Evolutionary conservation across 441 rosid genomes (phyloP).

Genomic region (Brassica balearica): DNA sequence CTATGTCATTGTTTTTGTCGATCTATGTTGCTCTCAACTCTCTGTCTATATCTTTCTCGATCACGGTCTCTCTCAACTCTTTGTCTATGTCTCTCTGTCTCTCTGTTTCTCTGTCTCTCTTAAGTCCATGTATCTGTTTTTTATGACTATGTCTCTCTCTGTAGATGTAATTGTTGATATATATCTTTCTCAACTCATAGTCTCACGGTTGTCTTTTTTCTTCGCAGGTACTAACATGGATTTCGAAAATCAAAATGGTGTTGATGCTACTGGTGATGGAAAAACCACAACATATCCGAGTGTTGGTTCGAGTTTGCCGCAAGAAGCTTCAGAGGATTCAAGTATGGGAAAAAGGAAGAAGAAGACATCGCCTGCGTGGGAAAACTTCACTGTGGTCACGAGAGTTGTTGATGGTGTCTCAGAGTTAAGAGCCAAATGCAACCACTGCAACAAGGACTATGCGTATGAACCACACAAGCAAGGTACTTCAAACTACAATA

Average conservation of each 20-base stretch:
- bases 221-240: background rate
- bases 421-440: background rate
- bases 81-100: background rate
- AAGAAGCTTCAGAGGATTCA: background rate
- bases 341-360: background rate
- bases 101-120: background rate
- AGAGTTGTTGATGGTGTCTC: background rate
- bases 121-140: background rate
- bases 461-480: background rate
- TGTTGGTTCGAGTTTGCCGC: background rate
- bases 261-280: background rate
- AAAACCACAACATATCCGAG: background rate
- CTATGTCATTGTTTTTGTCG: too few species aligned
- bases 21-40: too few species aligned
- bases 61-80: background rate
- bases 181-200: background rate
- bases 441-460: background rate
- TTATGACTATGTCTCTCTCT: background rate
- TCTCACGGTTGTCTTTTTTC: background rate
- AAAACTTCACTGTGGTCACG: background rate
- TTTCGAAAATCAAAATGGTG: too few species aligned
- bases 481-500: background rate
- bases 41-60: background rate
- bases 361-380: background rate
- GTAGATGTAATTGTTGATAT: background rate